These are phyloP conservation scores for Diospyros lotus DNA, from an alignment of 148 eudicot species.

Conservation along the genomic window DNA sequence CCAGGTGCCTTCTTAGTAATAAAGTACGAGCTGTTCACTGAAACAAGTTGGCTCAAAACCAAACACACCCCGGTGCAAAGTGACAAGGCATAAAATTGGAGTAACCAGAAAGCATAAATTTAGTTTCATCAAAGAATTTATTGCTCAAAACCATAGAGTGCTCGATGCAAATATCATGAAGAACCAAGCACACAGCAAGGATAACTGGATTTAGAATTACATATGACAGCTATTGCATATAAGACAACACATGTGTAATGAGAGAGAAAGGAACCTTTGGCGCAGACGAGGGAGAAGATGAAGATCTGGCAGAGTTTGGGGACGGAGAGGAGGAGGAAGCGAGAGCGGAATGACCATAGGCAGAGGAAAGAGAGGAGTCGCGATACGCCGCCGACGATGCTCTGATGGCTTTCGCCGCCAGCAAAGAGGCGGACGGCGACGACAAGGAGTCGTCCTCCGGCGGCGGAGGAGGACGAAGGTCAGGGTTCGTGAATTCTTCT, in stretches of 20 bases:
- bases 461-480: conserved; percentile 14
- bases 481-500: conserved; percentile 18
- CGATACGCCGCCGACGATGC: conserved; percentile 36
- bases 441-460: conserved; percentile 18
- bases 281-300: conserved; percentile 17
- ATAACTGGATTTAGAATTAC: neutral
- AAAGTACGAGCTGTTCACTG: too few species aligned
- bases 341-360: conserved; percentile 27
- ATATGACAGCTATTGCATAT: neutral
- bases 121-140: too few species aligned
- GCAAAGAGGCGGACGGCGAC: conserved; percentile 33
- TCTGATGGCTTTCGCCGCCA: conserved; percentile 45
- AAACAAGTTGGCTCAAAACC: too few species aligned
- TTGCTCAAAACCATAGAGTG: too few species aligned
- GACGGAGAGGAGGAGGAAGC: conserved; percentile 26
- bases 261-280: conserved; percentile 15
- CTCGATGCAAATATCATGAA: too few species aligned
- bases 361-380: conserved; percentile 44
- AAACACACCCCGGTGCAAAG: too few species aligned
- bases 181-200: too few species aligned
- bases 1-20: too few species aligned
- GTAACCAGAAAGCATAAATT: too few species aligned
- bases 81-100: too few species aligned
- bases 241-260: neutral
- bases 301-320: conserved; percentile 8